A percentile compares a stretch with the other conserved stretches of the same genome.
These are phyloP conservation scores for Actinomortierella ambigua DNA, from an alignment of 371 early-diverging fungal species.

Conservation along the genomic window DNA sequence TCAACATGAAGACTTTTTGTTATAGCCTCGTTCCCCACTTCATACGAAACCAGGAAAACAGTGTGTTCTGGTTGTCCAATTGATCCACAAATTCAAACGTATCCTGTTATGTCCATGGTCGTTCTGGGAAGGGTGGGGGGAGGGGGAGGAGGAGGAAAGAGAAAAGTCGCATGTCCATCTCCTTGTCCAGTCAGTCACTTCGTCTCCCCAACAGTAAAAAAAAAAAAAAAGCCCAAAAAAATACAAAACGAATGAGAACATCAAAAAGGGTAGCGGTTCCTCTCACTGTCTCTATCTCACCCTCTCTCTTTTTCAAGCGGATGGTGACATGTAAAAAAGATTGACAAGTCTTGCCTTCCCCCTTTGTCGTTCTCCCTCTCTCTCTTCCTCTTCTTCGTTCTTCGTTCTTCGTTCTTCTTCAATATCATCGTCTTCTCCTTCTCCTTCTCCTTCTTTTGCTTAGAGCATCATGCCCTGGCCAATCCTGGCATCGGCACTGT, in stretches of 20 bases:
- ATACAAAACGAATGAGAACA: not conserved
- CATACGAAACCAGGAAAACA: no score
- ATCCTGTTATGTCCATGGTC: not conserved
- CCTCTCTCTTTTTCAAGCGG: not conserved
- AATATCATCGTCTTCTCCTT: not conserved
- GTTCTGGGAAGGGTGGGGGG: not conserved
- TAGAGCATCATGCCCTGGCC: conserved; percentile 47
- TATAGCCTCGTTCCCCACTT: no score
- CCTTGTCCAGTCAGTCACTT: no score
- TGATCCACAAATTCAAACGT: not conserved
- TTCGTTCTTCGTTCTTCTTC: not conserved
- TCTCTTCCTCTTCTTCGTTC: not conserved
- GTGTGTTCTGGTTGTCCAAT: no score
- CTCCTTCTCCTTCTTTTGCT: not conserved
- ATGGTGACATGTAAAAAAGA: not conserved
- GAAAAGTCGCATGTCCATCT: not conserved
- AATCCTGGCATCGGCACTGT: conserved; percentile 32
- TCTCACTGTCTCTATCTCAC: not conserved
- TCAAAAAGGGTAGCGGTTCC: not conserved
- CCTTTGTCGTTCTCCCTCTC: not conserved
- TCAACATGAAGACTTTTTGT: no score
- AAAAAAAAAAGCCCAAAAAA: conserved; percentile 3
- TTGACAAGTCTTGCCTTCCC: not conserved
- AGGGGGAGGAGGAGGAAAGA: not conserved
- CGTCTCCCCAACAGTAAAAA: not conserved